These are phyloP conservation scores for Carex parvula DNA, from an alignment of 176 grass and related monocot species.

Conservation along the genomic window DNA sequence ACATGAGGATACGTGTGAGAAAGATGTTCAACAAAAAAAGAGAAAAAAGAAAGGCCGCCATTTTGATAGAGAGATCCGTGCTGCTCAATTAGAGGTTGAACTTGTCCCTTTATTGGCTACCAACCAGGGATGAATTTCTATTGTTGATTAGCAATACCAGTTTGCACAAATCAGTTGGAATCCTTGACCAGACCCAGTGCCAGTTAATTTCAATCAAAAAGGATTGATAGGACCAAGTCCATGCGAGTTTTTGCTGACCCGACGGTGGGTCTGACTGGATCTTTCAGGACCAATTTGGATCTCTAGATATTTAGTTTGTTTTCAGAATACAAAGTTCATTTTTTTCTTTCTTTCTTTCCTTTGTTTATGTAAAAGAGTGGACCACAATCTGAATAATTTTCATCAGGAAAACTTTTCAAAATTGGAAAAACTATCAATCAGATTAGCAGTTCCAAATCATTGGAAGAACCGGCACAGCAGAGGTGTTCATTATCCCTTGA, in stretches of 20 bases:
- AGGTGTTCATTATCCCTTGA: not conserved
- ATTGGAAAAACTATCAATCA: not conserved
- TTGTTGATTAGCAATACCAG: not conserved
- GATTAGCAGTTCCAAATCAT: not conserved
- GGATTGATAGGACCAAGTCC: not conserved
- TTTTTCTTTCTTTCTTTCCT: not conserved
- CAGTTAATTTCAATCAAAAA: not conserved
- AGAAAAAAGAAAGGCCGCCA: slow-evolving; percentile 77
- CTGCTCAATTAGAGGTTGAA: slow-evolving; percentile 65
- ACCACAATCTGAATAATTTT: not conserved
- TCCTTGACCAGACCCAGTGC: not conserved
- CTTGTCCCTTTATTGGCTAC: not conserved
- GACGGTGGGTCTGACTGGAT: not conserved
- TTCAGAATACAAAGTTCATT: not conserved
- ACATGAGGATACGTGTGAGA: slow-evolving; percentile 28
- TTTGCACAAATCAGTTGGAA: not conserved
- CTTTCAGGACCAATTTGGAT: not conserved
- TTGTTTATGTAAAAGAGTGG: not conserved
- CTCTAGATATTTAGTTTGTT: not conserved
- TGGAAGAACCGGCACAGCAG: not conserved
- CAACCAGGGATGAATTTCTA: not conserved
- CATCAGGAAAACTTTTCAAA: not conserved
- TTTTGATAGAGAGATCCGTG: slow-evolving; percentile 90
- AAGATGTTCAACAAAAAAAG: slow-evolving; percentile 37
- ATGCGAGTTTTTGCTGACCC: not conserved